Conservation (phyloP, 2,329 filamentous ascomycete species). For the Apiospora sp. region DNA sequence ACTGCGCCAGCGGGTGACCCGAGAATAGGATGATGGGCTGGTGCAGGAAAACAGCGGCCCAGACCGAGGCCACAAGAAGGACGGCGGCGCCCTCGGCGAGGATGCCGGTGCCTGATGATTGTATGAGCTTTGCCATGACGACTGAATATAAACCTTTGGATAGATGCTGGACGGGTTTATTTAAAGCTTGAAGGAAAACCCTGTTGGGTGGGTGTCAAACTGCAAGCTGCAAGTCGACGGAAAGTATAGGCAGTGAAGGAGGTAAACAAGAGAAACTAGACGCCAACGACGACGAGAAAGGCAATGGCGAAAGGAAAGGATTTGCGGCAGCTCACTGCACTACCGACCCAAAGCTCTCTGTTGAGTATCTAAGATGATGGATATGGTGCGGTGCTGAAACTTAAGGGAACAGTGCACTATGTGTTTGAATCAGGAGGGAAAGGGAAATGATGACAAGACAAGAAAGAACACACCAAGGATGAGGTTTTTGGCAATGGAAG, state of each 20-base stretch:
- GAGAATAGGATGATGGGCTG: slow-evolving; percentile 79
- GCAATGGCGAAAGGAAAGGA: neutral
- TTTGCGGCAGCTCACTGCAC: neutral
- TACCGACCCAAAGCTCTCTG: neutral
- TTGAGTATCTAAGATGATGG: neutral
- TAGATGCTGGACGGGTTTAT: neutral
- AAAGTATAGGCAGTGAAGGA: slow-evolving; percentile 29
- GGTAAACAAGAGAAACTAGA: slow-evolving; percentile 22
- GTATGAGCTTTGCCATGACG: slow-evolving; percentile 43
- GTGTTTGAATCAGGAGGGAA: slow-evolving; percentile 20
- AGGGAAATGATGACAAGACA: slow-evolving; percentile 22
- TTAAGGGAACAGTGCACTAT: slow-evolving; percentile 9
- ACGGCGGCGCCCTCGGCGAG: slow-evolving; percentile 81
- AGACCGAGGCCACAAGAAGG: slow-evolving; percentile 79
- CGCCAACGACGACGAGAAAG: neutral
- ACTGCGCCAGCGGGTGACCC: slow-evolving; percentile 79
- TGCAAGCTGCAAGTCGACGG: neutral
- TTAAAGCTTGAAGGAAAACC: neutral
- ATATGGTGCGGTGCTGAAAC: slow-evolving; percentile 6
- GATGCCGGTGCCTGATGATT: slow-evolving; percentile 74
- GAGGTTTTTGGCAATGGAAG: slow-evolving; percentile 74
- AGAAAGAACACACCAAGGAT: slow-evolving; percentile 67
- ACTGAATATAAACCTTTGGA: neutral
- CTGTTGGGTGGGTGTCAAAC: slow-evolving; percentile 21
- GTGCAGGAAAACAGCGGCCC: slow-evolving; percentile 77